Base-by-base conservation (phyloP, 768 basidiomycete species). In the Mycena amicta region DNA sequence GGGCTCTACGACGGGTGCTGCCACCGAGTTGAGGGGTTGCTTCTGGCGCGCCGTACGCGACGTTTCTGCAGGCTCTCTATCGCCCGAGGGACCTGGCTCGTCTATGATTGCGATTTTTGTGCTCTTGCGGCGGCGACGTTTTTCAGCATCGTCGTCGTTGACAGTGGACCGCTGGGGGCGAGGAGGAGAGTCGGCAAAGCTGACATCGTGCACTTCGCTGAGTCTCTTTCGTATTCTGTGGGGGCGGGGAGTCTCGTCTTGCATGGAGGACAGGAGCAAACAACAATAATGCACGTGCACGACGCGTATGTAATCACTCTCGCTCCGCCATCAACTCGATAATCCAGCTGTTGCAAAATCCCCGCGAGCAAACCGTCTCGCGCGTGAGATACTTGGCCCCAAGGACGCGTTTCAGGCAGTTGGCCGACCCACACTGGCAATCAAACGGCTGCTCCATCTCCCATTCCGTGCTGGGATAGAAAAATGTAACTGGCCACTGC, bases 81-180 rank as follows among this genome's bases (percentile, higher is more conserved):
- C 71, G 31, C 72, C 74, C 77, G 87, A 87, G 2, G 85, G 83
- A 2, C 86, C 87, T 3, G 81, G 80, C 50, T 86, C 76, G 27
- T 88, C 88, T n/a, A 82, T 72, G 16, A 80, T 80, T 11, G 74
- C 73, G 11, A 85, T 72, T 72, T 87, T 92, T 23, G 82, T 85
- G 67, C 89, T 93, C 78, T 91, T 92, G 66, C 93, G 76, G 54
- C 93, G 76, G 56, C 87, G 80, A 50, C 93, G 83, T 71, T 93
- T 93, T 77, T 95, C 93, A 0, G 92, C 92, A 2, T 82, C 83
- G 73, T 95, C 93, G 68, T 95, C 93, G 71, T 95, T 95, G 72
- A 77, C 80, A 60, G 80, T 87, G 66, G 80, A 80, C 6, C 80
- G 68, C 23, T 78, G 77, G 33, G 70, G 67, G 43, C 77, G 75